phyloP scores from a whole-genome alignment of 345 rosid genomes.

The Arabis hirsuta region DNA sequence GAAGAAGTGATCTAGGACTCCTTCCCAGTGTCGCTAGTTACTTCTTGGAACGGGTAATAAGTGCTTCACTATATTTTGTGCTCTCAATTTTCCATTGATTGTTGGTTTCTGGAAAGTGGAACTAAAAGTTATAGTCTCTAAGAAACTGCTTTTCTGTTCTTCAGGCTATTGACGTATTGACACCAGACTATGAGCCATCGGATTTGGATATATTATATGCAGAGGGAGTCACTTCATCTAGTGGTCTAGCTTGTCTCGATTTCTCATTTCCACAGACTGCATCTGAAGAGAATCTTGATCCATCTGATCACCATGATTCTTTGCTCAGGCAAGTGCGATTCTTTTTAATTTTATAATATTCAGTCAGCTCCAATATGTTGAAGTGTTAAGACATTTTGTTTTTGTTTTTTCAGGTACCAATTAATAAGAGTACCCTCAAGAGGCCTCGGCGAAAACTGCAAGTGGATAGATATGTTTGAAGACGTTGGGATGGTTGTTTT shows the following conservation, averaged over 20 bases:
- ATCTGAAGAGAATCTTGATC: slow-evolving; percentile 58
- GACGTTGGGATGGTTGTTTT: slow-evolving; percentile 92
- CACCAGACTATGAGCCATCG: slow-evolving; percentile 89
- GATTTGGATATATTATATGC: slow-evolving; percentile 93
- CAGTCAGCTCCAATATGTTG: background rate
- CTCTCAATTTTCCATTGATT: slow-evolving; percentile 2
- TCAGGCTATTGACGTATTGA: slow-evolving; percentile 79
- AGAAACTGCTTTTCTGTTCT: slow-evolving; percentile 27
- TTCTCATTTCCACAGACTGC: slow-evolving; percentile 80
- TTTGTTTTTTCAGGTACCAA: slow-evolving; percentile 66
- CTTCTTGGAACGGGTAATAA: slow-evolving; percentile 82
- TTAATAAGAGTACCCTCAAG: slow-evolving; percentile 82
- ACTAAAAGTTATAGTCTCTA: slow-evolving; percentile 1
- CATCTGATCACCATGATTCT: slow-evolving; percentile 72
- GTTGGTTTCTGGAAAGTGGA: background rate
- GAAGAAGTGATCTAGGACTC: slow-evolving; percentile 76
- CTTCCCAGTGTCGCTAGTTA: slow-evolving; percentile 87
- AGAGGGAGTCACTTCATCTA: slow-evolving; percentile 94
- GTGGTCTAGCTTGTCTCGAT: slow-evolving; percentile 89
- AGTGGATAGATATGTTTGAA: slow-evolving; percentile 99
- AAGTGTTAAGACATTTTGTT: background rate
- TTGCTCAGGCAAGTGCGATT: slow-evolving; percentile 63
- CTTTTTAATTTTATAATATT: background rate
- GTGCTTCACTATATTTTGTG: slow-evolving; percentile 33
- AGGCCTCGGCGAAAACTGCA: slow-evolving; percentile 92